Evolutionary conservation across 768 basidiomycete genomes (phyloP).

Genomic region (Suillus bovinus): DNA sequence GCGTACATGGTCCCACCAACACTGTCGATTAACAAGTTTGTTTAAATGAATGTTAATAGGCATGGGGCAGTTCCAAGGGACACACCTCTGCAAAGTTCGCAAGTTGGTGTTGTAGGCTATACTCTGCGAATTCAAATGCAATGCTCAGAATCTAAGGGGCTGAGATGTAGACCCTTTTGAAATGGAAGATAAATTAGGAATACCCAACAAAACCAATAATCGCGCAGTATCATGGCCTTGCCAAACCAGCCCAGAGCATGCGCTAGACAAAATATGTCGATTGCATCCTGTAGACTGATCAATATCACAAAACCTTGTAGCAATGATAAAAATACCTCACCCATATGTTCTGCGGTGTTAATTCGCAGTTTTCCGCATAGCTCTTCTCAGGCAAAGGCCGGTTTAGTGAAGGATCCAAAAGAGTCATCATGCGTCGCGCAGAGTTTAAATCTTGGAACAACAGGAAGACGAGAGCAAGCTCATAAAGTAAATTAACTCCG

Average conservation of each 20-base stretch:
- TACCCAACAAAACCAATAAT: constrained; percentile 96
- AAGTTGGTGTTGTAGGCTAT: constrained; percentile 85
- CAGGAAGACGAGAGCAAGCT: constrained; percentile 79
- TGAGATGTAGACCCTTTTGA: constrained; percentile 12
- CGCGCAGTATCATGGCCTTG: constrained; percentile 85
- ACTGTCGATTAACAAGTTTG: constrained; percentile 41
- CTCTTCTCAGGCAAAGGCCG: constrained; percentile 79
- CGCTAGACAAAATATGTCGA: constrained; percentile 87
- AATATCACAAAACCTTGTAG: too few species aligned
- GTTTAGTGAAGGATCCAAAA: constrained; percentile 72
- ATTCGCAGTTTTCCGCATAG: constrained; percentile 79
- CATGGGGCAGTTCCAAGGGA: constrained; percentile 20
- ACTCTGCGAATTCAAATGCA: constrained; percentile 87
- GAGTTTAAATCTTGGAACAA: constrained; percentile 83
- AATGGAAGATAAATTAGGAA: constrained; percentile 19
- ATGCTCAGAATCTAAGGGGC: constrained; percentile 77
- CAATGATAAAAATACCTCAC: constrained; percentile 37
- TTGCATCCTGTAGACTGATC: constrained; percentile 52
- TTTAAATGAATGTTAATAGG: constrained; percentile 15
- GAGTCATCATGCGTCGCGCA: constrained; percentile 76
- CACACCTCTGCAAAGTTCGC: constrained; percentile 84
- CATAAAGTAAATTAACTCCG: constrained; percentile 82
- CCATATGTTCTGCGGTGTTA: constrained; percentile 67
- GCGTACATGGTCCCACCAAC: constrained; percentile 92
- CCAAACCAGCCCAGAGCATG: constrained; percentile 90